phyloP scores from a whole-genome alignment of 345 rosid species.

The Clausena lansium region DNA sequence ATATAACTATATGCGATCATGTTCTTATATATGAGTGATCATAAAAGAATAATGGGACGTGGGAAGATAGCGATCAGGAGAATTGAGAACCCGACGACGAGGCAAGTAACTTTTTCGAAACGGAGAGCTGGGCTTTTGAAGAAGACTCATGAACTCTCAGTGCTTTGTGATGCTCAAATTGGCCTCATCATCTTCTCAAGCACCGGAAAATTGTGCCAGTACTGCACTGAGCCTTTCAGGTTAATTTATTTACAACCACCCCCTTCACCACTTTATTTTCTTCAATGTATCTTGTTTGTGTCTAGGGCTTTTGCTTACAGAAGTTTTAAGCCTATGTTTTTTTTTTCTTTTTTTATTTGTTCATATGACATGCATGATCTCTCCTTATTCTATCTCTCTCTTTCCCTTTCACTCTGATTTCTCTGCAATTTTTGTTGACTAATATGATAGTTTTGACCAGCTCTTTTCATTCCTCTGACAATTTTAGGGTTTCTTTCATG shows the following conservation, averaged over 20 bases:
- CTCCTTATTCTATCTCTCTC: not conserved
- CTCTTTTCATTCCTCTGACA: slow-evolving; percentile 2
- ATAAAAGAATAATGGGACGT: slow-evolving; percentile 31
- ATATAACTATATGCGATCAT: too few relatives aligned
- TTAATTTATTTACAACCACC: not conserved
- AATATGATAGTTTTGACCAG: not conserved
- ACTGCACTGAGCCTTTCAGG: slow-evolving; percentile 43
- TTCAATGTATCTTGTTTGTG: not conserved
- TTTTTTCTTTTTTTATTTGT: too few relatives aligned
- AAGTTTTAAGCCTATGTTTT: too few relatives aligned
- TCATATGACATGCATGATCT: not conserved
- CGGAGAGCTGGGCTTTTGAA: slow-evolving; percentile 41
- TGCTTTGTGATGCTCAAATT: slow-evolving; percentile 49
- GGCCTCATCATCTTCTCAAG: slow-evolving; percentile 49
- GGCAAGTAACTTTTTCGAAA: slow-evolving; percentile 52
- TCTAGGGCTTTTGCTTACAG: not conserved
- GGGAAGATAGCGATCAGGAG: slow-evolving; percentile 42
- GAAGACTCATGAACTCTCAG: slow-evolving; percentile 48
- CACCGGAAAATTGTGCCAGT: slow-evolving; percentile 46
- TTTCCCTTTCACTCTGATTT: not conserved
- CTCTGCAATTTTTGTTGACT: not conserved
- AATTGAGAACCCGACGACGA: slow-evolving; percentile 49
- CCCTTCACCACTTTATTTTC: not conserved
- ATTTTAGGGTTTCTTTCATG: slow-evolving; percentile 22
- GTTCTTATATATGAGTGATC: not conserved